A percentile compares a stretch with the other conserved stretches of the same genome.
These are phyloP conservation scores for Curvularia sp. DNA, from an alignment of 2,329 filamentous ascomycete species.

Conservation along the genomic window DNA sequence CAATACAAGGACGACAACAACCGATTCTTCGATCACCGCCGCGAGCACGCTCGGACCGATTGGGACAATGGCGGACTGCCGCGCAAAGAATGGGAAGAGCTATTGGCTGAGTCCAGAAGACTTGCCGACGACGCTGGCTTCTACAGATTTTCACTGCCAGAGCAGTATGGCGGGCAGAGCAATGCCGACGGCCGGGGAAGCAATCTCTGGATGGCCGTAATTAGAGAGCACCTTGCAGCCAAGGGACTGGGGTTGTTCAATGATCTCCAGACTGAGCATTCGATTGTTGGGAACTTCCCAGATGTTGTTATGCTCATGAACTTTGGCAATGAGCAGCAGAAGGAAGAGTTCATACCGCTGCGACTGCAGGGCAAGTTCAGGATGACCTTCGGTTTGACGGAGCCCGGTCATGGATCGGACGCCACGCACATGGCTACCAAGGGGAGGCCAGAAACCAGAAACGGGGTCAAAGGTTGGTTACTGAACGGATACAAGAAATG, in stretches of 20 bases:
- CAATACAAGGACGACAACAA: constrained; percentile 66
- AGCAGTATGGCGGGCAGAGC: constrained; percentile 62
- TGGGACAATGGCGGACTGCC: constrained; percentile 67
- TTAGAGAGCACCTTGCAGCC: constrained; percentile 65
- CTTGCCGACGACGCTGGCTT: constrained; percentile 67
- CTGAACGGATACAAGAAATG: constrained; percentile 69
- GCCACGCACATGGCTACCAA: constrained; percentile 68
- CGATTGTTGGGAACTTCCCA: constrained; percentile 68
- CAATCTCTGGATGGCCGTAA: constrained; percentile 70
- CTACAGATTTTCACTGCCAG: constrained; percentile 65
- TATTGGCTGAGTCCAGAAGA: constrained; percentile 58
- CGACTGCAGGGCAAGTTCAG: constrained; percentile 62
- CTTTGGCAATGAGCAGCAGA: constrained; percentile 65
- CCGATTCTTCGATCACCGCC: constrained; percentile 70
- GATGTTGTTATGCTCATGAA: constrained; percentile 68
- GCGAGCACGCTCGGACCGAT: constrained; percentile 67
- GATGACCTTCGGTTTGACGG: constrained; percentile 68
- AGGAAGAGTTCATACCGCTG: constrained; percentile 61
- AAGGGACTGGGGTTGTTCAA: constrained; percentile 69
- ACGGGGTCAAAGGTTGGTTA: constrained; percentile 58
- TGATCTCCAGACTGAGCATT: constrained; percentile 70
- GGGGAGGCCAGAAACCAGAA: constrained; percentile 55
- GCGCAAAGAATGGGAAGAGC: constrained; percentile 64
- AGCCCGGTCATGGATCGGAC: constrained; percentile 68
- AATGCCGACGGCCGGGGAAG: constrained; percentile 53